A percentile compares a stretch with the other conserved stretches of the same genome.
Evolutionary conservation across 371 early-diverging fungal species (phyloP).

Genomic region (Rhizomucor pusillus): DNA sequence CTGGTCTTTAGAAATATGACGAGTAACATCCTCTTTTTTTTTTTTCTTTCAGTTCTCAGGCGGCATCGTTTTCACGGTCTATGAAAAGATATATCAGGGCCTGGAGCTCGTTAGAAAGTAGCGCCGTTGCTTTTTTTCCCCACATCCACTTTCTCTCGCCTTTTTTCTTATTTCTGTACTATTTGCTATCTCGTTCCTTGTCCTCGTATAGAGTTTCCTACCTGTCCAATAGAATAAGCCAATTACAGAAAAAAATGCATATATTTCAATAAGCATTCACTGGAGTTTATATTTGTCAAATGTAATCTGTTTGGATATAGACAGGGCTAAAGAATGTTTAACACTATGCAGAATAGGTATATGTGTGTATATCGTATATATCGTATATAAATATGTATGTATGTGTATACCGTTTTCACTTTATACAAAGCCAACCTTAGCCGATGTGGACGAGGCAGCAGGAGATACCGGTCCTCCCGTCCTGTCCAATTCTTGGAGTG

Average conservation of each 20-base stretch:
- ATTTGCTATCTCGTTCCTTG: no score
- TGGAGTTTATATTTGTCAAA: no score
- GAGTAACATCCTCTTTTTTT: neutral
- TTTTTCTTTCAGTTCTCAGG: slow-evolving; percentile 71
- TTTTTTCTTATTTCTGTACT: neutral
- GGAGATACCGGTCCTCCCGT: slow-evolving; percentile 2
- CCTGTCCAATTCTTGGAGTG: slow-evolving; percentile 26
- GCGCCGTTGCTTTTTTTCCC: neutral
- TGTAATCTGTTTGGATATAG: no score
- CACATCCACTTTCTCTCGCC: neutral
- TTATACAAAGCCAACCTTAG: neutral
- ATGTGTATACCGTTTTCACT: neutral
- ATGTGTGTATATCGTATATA: neutral
- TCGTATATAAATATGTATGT: neutral
- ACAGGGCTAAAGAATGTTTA: no score
- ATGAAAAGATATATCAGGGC: slow-evolving; percentile 70
- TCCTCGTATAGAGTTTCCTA: no score
- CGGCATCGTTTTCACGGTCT: slow-evolving; percentile 91
- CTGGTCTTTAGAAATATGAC: neutral
- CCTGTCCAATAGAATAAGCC: neutral
- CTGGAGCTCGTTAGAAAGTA: slow-evolving; percentile 18
- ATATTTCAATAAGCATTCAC: slow-evolving; percentile 2
- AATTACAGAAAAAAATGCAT: slow-evolving; percentile 7
- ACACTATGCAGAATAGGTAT: slow-evolving; percentile 3
- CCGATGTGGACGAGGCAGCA: neutral